Evolutionary conservation across 1,284 basidiomycete genomes (phyloP), one percentile per base, ranked within the genome.

Genomic region (Binderoboletus segoi): DNA sequence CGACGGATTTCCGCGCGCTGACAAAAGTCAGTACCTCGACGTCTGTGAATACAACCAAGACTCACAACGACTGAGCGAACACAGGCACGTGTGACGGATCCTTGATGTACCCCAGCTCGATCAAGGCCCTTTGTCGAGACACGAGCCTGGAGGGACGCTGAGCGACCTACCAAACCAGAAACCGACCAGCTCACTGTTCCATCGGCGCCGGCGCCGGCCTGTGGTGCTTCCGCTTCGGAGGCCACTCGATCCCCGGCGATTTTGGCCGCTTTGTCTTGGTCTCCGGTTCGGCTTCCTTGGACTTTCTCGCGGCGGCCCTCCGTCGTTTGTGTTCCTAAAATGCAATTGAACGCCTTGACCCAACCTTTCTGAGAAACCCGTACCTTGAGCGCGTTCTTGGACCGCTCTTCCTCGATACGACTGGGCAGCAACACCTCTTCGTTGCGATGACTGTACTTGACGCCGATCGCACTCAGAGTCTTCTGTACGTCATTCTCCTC

Each of bases 361-460:
- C 32, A 43, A 43, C 38, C 18, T 11, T 23, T 20, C 21, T 8
- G 43, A 12, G n/a, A 40, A 24, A 37, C 44, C 40, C 60, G n/a
- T 59, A 85, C 85, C 72, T 81, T 74, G n/a, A 86, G 67, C 4
- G 80, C 79, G 26, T 76, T 79, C 56, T 79, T 79, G 3, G 83
- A 78, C 38, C 83, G 79, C 56, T 83, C 80, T 51, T 83, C 82
- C 63, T 90, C 88, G 35, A 92, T 83, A 5, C 77, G 78, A 65
- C 82, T 91, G n/a, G 84, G 81, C 5, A 77, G 75, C 15, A 91
- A 75, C 15, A 91, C 75, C n/a, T 84, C 80, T 45, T 89, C 85
- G 57, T 91, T 91, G 26, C 80, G 78, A 65, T 91, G 89, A 26
- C 79, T 88, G 60, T 91, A 91, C 53, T 76, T 79, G 7, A 89